Evolutionary conservation across 2,329 filamentous ascomycete species (phyloP).

Genomic region (Dactylellina haptotyla): DNA sequence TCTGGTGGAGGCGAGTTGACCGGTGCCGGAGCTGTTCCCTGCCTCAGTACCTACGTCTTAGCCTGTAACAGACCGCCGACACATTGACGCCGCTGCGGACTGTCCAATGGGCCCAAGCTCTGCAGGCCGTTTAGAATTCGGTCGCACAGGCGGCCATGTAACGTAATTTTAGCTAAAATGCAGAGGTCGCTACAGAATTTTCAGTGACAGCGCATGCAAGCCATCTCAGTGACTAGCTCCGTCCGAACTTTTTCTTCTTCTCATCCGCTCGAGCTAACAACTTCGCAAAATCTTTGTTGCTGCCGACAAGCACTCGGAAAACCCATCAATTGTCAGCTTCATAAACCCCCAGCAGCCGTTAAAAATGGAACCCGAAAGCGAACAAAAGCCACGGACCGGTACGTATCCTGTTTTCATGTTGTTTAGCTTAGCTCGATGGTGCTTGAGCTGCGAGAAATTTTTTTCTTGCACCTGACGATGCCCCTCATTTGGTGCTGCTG

Average conservation of each 20-base stretch:
- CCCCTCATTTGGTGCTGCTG: slow-evolving; percentile 27
- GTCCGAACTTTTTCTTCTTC: slow-evolving; percentile 19
- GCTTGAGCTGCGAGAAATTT: background rate
- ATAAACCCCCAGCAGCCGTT: background rate
- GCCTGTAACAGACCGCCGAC: background rate
- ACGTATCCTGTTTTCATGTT: slow-evolving; percentile 9
- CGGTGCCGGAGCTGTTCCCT: background rate
- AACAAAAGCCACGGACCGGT: slow-evolving; percentile 43
- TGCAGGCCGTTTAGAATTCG: background rate
- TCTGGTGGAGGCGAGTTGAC: background rate
- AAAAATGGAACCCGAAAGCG: slow-evolving; percentile 38
- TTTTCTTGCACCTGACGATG: slow-evolving; percentile 22
- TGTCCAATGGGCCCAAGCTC: background rate
- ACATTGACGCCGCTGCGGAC: no score
- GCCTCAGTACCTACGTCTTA: background rate
- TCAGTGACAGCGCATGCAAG: slow-evolving; percentile 6
- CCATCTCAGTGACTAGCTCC: background rate
- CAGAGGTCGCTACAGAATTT: no score
- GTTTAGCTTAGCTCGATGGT: background rate
- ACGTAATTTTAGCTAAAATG: background rate
- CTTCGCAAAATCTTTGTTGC: background rate
- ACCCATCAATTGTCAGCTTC: slow-evolving; percentile 1
- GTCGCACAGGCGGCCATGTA: background rate
- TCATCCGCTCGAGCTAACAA: background rate
- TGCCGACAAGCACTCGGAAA: background rate